Evolutionary conservation across 306 rosid genomes (phyloP), one percentile per base, ranked within the genome.

Genomic region (Corylus avellana): DNA sequence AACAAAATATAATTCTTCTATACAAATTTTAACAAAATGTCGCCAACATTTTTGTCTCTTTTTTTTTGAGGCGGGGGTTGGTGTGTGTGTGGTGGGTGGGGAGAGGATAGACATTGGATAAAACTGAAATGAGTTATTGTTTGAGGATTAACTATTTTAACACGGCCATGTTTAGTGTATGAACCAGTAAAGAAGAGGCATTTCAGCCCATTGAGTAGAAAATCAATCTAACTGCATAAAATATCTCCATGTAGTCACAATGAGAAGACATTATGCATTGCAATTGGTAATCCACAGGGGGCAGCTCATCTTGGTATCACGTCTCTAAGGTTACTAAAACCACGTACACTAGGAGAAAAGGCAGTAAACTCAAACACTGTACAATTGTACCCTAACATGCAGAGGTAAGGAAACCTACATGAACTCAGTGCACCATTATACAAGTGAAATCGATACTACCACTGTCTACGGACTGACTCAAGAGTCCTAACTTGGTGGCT

Each of bases 391-490:
- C n/a, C 55, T 62, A 53, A 46, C 25, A 68, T 68, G 46, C 46
- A 54, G 74, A 47, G 51, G 10, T 62, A 35, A 62, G 56, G 74
- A 25, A 13, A 66, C 27, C 13, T 35, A 16, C 12, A 35, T 66
- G 74, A 39, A 66, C 22, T 44, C 20, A 14, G 61, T 80, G 29
- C 53, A 44, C 18, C 47, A 9, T 46, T 74, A 68, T 50, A 25
- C 39, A 51, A 18, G 32, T 42, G 16, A 29, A 42, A 44, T 20
- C 7, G 42, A 42, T 42, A 68, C 51, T n/a, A 63, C 42, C 48
- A 78, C 58, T 29, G 51, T 72, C 75, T 42, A 67, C 54, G 8
- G 39, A 75, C 68, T 55, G 73, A 54, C 18, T 54, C 16, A 17
- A 12, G 67, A 49, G 42, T 32, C 44, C 17, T 29, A 47, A 69